Evolutionary conservation across 164 flowering plant genomes (phyloP), one percentile per base, ranked within the genome.

Genomic region (Vitis cinerea): DNA sequence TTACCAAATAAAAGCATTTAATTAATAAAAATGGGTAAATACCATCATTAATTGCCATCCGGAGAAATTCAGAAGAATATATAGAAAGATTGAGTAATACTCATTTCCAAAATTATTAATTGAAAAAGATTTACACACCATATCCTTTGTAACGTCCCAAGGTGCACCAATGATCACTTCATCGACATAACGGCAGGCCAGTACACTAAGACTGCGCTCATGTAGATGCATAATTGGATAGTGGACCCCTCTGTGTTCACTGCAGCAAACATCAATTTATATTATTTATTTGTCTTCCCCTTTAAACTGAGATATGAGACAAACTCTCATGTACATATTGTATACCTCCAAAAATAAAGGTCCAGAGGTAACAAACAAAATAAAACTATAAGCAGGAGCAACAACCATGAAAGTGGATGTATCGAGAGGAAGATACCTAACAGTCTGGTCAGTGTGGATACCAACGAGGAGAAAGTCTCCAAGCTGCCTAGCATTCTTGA

Each of bases 401-500:
- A 29, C 52, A 16, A n/a, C 37, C 50, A 30, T 54, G 23, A 74
- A 31, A 44, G 57, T 14, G 31, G 70, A 48, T 12, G 31, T 37
- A 37, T 37, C 7, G 44, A 37, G 7, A 37, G 44, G 44, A 9
- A n/a, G 6, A 44, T 74, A 88, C 97, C 97, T 85, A 31, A 85
- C 84, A 65, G 82, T 86, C 60, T 86, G 80, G 66, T 90, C 97
- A 66, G 77, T 63, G 71, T 90, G 85, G 58, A 90, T 74, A 2
- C 97, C 97, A 57, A 88, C 97, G 19, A 90, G 84, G 29, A 90
- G 84, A 83, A 90, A 90, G 75, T 90, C 97, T 71, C 97, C 97
- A 71, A 80, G 88, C 72, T 83, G 78, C 79, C 90, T 82, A 23
- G 92, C 97, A 67, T 50, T 74, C 81, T 79, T 88, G 9, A 88